These are phyloP conservation scores for Selaginella moellendorffii DNA, from an alignment of 75 land plant genomes.

Conservation along the genomic window DNA sequence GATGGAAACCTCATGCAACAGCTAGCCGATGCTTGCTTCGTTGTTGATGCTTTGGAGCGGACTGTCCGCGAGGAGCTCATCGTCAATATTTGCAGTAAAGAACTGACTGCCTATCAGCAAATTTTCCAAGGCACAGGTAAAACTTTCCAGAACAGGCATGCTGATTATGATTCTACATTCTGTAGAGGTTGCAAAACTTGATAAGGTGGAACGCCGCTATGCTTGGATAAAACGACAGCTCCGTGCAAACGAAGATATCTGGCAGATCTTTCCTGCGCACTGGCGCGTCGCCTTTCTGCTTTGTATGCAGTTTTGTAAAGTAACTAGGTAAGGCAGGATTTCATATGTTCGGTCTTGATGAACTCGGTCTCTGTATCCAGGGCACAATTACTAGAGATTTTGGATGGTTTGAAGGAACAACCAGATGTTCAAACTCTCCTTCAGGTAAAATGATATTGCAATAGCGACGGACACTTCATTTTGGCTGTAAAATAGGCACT, in stretches of 20 bases:
- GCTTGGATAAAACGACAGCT: constrained; percentile 96
- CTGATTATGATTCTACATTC: too few relatives aligned
- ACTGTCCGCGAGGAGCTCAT: constrained; percentile 92
- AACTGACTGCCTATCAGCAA: constrained; percentile 86
- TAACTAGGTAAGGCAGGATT: constrained; percentile 53
- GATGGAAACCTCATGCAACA: constrained; percentile 80
- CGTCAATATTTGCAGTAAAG: constrained; percentile 79
- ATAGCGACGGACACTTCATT: background rate
- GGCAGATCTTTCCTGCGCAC: constrained; percentile 79
- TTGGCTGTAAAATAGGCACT: constrained; percentile 52
- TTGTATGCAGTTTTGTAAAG: constrained; percentile 92
- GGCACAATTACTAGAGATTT: constrained; percentile 80
- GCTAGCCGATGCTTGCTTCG: constrained; percentile 90
- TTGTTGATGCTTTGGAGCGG: constrained; percentile 90
- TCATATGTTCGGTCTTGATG: background rate
- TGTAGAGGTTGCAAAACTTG: constrained; percentile 92
- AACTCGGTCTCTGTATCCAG: too few relatives aligned
- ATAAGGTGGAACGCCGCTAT: constrained; percentile 90
- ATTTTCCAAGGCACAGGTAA: constrained; percentile 99
- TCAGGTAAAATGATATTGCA: constrained; percentile 29
- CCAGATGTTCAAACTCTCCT: constrained; percentile 88
- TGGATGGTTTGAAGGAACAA: constrained; percentile 71
- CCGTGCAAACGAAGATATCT: constrained; percentile 92
- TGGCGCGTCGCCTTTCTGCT: constrained; percentile 86
- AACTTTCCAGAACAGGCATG: too few relatives aligned